Conservation (phyloP, 441 rosid genomes). For the Pelargonium exstipulatum region DNA sequence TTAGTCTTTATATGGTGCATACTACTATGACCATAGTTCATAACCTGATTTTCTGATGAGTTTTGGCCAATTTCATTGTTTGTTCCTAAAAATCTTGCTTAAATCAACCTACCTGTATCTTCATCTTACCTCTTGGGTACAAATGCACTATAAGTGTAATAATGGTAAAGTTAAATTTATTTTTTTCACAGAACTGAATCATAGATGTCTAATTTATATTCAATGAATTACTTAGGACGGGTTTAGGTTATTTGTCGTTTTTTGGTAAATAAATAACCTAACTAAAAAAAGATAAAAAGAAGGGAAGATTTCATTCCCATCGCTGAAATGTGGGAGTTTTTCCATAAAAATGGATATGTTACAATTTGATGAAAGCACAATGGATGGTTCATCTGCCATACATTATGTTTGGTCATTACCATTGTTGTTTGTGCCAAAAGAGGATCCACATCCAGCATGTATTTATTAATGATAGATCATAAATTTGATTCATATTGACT, state of each 20-base stretch:
- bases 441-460: too few relatives aligned
- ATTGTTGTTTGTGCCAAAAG: too few relatives aligned
- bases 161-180: background rate
- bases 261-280: too few relatives aligned
- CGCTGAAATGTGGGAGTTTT: background rate
- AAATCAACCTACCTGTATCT: background rate
- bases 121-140: background rate
- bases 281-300: too few relatives aligned
- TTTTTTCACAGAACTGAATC: constrained; percentile 1
- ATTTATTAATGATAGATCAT: too few relatives aligned
- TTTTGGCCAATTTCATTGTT: background rate
- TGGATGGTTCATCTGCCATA: background rate
- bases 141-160: background rate
- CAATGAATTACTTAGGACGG: background rate
- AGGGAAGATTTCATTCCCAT: background rate
- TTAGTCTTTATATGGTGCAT: background rate
- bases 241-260: too few relatives aligned
- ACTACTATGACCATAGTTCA: constrained; percentile 1
- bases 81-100: background rate
- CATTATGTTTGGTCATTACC: too few relatives aligned
- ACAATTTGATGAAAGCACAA: too few relatives aligned
- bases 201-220: background rate
- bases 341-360: too few relatives aligned
- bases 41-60: background rate
- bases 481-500: too few relatives aligned